Evolutionary conservation across 768 basidiomycete species (phyloP).

Genomic region (Daedalea quercina): DNA sequence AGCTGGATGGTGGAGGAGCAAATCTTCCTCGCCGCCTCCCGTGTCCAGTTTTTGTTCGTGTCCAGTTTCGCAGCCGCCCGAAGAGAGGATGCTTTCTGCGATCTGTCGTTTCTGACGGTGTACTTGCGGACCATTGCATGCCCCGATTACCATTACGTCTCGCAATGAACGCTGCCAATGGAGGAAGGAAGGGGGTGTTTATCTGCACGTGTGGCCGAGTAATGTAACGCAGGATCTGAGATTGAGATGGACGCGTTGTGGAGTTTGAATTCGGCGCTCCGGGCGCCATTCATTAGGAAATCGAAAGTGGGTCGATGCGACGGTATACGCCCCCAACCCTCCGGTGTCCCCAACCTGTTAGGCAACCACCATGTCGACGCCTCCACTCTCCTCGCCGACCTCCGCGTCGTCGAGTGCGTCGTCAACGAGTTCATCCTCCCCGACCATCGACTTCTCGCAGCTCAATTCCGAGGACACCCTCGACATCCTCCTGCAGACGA

Average conservation of each 20-base stretch:
- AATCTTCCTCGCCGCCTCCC: no score
- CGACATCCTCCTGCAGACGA: slow-evolving; percentile 23
- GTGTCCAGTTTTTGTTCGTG: background rate
- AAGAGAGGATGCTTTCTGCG: no score
- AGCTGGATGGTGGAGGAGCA: background rate
- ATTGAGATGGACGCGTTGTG: background rate
- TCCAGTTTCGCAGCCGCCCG: no score
- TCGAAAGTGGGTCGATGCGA: slow-evolving; percentile 2
- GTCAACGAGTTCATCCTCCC: slow-evolving; percentile 19
- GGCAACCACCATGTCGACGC: slow-evolving; percentile 2
- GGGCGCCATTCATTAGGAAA: background rate
- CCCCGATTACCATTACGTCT: no score
- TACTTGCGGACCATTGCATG: no score
- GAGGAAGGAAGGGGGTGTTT: background rate
- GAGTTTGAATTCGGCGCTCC: no score
- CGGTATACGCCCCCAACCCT: background rate
- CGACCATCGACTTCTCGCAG: slow-evolving; percentile 12
- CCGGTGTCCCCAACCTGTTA: background rate
- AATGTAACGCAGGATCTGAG: background rate
- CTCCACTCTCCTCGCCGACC: slow-evolving; percentile 20
- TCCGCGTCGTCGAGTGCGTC: slow-evolving; percentile 20
- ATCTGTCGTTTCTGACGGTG: no score
- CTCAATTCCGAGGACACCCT: slow-evolving; percentile 21
- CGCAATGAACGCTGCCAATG: no score
- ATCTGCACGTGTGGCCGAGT: background rate